Conservation (phyloP, 176 grass and related monocot species). For the Carex parvula region DNA sequence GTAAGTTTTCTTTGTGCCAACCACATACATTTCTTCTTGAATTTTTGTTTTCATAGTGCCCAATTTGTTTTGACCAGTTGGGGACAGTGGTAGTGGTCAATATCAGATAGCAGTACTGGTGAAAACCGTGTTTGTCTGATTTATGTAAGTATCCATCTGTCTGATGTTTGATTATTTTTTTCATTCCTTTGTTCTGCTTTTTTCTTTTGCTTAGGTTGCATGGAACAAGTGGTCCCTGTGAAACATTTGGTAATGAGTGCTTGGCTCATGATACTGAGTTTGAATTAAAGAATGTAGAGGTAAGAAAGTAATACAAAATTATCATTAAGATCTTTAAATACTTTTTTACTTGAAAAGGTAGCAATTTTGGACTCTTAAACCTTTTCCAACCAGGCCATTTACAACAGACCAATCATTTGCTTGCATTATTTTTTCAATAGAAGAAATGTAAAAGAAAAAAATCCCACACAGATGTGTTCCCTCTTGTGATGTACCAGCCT, state of each 20-base stretch:
- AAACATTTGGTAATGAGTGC: constrained; percentile 86
- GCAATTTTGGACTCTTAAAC: not conserved
- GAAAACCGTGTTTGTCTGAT: not conserved
- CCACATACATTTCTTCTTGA: not conserved
- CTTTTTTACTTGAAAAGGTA: not conserved
- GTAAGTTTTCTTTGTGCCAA: constrained; percentile 43
- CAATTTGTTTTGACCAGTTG: not conserved
- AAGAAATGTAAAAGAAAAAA: not conserved
- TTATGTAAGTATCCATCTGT: not conserved
- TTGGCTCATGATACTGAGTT: constrained; percentile 74
- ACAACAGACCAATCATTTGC: not conserved
- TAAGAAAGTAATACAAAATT: constrained; percentile 14
- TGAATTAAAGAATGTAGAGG: constrained; percentile 72
- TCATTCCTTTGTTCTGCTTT: constrained; percentile 8
- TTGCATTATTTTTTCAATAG: not conserved
- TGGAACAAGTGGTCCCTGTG: constrained; percentile 72
- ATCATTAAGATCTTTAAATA: constrained; percentile 12
- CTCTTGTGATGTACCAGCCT: not conserved
- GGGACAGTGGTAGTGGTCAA: not conserved
- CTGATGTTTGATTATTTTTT: not conserved
- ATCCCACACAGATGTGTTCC: not conserved
- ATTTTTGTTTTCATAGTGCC: not conserved
- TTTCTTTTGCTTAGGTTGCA: constrained; percentile 51
- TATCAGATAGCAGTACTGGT: not conserved
- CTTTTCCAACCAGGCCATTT: not conserved